Conservation (phyloP, 306 rosid genomes). For the Cucurbita argyrosperma region DNA sequence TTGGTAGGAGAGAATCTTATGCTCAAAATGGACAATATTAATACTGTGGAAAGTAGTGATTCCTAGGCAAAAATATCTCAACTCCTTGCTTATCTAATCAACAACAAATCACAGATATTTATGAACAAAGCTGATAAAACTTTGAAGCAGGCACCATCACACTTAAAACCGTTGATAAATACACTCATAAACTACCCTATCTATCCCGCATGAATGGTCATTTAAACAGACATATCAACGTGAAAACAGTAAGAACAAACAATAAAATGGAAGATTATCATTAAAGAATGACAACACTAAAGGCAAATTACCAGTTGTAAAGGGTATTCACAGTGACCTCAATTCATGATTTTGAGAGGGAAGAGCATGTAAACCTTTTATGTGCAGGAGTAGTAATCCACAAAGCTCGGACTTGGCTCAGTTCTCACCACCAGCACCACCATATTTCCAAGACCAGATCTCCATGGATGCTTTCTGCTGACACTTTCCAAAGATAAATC, state of each 20-base stretch:
- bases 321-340: neutral
- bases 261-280: neutral
- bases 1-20: no score
- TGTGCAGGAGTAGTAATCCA: neutral
- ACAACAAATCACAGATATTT: no score
- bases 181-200: neutral
- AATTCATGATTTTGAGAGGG: neutral
- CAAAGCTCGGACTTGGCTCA: neutral
- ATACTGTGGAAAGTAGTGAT: no score
- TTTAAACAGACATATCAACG: neutral
- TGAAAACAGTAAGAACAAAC: neutral
- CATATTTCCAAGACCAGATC: neutral
- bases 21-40: no score
- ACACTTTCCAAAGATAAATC: slow-evolving; percentile 1
- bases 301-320: neutral
- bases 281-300: neutral
- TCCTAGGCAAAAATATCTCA: no score
- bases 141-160: neutral
- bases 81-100: no score
- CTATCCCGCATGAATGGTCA: neutral
- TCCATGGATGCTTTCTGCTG: slow-evolving; percentile 16
- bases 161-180: neutral
- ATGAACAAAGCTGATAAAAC: no score
- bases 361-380: neutral
- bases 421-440: neutral